phyloP scores from a whole-genome alignment of 345 rosid species.

The Rubroshorea leprosula region DNA sequence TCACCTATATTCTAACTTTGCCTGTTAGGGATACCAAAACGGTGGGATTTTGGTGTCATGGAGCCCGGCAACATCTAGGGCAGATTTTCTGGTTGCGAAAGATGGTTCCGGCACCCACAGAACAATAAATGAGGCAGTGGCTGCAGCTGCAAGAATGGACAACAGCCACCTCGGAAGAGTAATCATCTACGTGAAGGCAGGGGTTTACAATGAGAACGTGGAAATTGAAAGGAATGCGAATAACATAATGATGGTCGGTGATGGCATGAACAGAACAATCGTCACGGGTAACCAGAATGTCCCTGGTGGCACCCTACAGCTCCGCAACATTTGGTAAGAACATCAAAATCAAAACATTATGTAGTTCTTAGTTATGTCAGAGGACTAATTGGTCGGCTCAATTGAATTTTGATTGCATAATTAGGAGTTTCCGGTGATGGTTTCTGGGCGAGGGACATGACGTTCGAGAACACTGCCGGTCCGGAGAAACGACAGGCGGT shows the following conservation, averaged over 20 bases:
- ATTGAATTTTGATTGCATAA: no score
- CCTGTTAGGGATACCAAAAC: conserved; percentile 15
- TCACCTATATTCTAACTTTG: neutral
- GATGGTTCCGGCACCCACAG: conserved; percentile 47
- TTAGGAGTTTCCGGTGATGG: conserved; percentile 64
- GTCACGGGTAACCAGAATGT: conserved; percentile 44
- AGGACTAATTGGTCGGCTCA: neutral
- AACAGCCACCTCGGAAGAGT: conserved; percentile 31
- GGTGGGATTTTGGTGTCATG: conserved; percentile 45
- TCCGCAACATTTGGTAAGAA: conserved; percentile 65
- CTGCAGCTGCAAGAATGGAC: conserved; percentile 36
- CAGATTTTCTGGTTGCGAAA: conserved; percentile 37
- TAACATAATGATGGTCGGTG: conserved; percentile 68
- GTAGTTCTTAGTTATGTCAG: no score
- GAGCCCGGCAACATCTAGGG: conserved; percentile 31
- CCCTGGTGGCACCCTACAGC: conserved; percentile 39
- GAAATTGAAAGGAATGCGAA: conserved; percentile 37
- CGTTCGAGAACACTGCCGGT: conserved; percentile 74
- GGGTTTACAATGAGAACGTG: conserved; percentile 59
- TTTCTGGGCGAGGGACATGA: conserved; percentile 77
- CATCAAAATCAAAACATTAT: neutral
- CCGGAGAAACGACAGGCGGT: conserved; percentile 66
- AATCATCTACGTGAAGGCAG: conserved; percentile 54
- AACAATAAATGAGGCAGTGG: conserved; percentile 38
- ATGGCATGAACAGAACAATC: conserved; percentile 67